phyloP scores from a whole-genome alignment of 192 early-diverging fungal genomes.

The Coemansia javaensis region DNA sequence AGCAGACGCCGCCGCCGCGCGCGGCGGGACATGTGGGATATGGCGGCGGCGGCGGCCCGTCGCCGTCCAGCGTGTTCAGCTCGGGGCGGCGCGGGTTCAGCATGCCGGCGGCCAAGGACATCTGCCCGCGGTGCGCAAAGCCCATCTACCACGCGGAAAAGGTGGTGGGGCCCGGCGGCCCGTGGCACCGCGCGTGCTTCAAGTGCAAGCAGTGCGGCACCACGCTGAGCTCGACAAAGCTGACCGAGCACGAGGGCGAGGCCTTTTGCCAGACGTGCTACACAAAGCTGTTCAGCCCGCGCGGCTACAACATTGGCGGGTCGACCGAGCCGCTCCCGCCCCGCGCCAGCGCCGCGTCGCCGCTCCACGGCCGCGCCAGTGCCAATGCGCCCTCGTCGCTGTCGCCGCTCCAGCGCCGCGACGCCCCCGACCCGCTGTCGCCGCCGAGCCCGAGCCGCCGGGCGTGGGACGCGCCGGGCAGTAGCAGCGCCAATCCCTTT shows the following conservation, averaged over 20 bases:
- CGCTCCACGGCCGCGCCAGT: neutral
- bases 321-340: constrained; percentile 26
- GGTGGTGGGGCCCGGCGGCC: constrained; percentile 47
- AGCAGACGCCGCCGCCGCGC: constrained; percentile 20
- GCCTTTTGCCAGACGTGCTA: constrained; percentile 48
- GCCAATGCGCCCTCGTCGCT: neutral
- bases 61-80: constrained; percentile 49
- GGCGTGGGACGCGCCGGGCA: neutral
- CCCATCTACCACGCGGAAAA: constrained; percentile 52
- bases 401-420: no score
- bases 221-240: constrained; percentile 34
- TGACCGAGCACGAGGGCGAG: constrained; percentile 51
- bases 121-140: constrained; percentile 47
- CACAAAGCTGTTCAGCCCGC: constrained; percentile 45
- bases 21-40: constrained; percentile 6
- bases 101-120: constrained; percentile 33
- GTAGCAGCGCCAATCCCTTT: constrained; percentile 19
- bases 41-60: constrained; percentile 7
- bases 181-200: constrained; percentile 51
- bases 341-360: neutral
- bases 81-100: constrained; percentile 33
- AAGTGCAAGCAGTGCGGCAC: constrained; percentile 49
- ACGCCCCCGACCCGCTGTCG: constrained; percentile 5
- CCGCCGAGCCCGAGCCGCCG: constrained; percentile 3
- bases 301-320: constrained; percentile 44